phyloP scores from a whole-genome alignment of 2,329 filamentous ascomycete species.

The Cordyceps militaris region DNA sequence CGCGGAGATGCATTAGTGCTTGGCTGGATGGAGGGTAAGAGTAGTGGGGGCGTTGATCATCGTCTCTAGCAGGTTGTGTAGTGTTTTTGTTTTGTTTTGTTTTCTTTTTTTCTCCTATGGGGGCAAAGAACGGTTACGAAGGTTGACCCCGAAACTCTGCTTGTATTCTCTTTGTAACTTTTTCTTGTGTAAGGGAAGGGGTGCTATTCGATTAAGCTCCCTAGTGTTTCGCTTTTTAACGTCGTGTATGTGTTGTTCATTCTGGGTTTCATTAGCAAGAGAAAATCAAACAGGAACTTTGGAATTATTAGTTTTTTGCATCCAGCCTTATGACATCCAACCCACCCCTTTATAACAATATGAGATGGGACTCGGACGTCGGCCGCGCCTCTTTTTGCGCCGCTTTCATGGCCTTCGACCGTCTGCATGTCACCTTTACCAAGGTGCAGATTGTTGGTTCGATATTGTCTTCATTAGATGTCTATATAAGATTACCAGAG shows the following conservation, averaged over 20 bases:
- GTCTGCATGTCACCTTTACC: background rate
- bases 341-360: too few relatives aligned
- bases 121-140: background rate
- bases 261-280: background rate
- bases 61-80: background rate
- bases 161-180: background rate
- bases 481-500: slow-evolving; percentile 7
- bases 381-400: too few relatives aligned
- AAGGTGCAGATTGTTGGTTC: background rate
- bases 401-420: background rate
- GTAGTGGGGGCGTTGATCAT: background rate
- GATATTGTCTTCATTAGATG: slow-evolving; percentile 6
- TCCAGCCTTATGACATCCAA: background rate
- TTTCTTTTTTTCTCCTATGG: slow-evolving; percentile 14
- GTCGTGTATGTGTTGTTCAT: slow-evolving; percentile 5
- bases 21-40: background rate
- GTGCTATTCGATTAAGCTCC: background rate
- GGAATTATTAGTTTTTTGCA: background rate
- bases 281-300: background rate
- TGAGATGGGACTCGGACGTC: too few relatives aligned
- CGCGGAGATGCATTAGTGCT: slow-evolving; percentile 25
- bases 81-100: too few relatives aligned
- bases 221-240: background rate
- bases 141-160: background rate
- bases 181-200: background rate